phyloP scores from a whole-genome alignment of 495 filamentous ascomycete species.

The Cercophora newfieldiana region DNA sequence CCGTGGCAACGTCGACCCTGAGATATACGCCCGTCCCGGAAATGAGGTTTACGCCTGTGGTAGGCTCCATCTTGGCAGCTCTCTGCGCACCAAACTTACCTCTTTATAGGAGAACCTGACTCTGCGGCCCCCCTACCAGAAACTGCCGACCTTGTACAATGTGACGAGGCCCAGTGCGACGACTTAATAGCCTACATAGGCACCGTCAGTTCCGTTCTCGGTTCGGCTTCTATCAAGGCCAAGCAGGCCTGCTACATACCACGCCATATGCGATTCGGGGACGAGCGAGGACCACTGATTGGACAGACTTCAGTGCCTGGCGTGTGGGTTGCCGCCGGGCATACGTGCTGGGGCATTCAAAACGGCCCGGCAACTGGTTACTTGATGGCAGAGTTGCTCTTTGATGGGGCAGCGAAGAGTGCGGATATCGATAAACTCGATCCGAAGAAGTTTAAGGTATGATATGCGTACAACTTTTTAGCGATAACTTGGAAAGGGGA shows the following conservation, averaged over 20 bases:
- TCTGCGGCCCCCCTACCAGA: conserved; percentile 70
- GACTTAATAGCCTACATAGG: conserved; percentile 83
- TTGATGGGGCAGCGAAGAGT: conserved; percentile 76
- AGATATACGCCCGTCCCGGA: conserved; percentile 90
- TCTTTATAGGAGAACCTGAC: conserved; percentile 78
- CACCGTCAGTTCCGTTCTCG: conserved; percentile 73
- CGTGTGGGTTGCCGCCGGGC: conserved; percentile 80
- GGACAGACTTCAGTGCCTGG: conserved; percentile 74
- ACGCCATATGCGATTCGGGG: conserved; percentile 59
- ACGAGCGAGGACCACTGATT: conserved; percentile 68
- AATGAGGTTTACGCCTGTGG: conserved; percentile 88
- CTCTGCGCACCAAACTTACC: neutral
- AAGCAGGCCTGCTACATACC: conserved; percentile 95
- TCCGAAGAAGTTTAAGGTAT: conserved; percentile 58
- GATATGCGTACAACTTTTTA: too few species aligned
- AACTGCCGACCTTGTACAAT: conserved; percentile 73
- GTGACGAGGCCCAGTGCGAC: conserved; percentile 76
- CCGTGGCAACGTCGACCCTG: conserved; percentile 69
- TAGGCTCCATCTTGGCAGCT: conserved; percentile 19
- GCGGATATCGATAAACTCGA: conserved; percentile 71
- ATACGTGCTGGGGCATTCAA: conserved; percentile 98
- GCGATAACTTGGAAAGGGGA: too few species aligned
- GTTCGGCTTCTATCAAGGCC: conserved; percentile 72
- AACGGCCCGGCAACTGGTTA: conserved; percentile 91
- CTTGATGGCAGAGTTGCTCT: conserved; percentile 81